phyloP scores from a whole-genome alignment of 73 alveolate genomes.

The Breviolum minutum region DNA sequence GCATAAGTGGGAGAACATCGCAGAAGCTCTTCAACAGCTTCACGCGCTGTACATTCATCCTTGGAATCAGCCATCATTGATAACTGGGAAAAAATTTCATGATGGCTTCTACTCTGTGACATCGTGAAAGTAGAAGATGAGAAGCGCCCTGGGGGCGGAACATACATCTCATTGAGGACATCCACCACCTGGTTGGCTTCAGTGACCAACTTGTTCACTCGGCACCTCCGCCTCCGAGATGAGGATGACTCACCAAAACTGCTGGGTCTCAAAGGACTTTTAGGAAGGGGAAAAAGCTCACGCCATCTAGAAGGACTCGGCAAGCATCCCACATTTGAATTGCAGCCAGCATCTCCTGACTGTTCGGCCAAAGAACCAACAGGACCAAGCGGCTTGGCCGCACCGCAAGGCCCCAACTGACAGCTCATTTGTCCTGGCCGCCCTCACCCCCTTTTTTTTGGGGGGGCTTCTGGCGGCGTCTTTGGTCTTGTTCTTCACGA shows the following conservation, averaged over 20 bases:
- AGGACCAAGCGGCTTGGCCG: neutral
- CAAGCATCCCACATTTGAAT: neutral
- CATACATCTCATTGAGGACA: neutral
- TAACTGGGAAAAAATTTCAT: neutral
- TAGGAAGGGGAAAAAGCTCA: neutral
- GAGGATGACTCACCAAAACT: neutral
- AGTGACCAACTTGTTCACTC: neutral
- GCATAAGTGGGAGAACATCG: neutral
- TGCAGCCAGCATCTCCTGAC: neutral
- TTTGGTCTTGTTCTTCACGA: neutral
- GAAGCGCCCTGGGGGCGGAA: neutral
- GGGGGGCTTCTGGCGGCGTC: neutral
- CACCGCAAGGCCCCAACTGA: neutral
- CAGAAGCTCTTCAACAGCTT: constrained; percentile 66
- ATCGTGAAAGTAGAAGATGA: neutral
- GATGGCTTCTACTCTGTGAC: neutral
- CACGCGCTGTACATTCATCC: neutral
- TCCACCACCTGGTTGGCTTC: neutral
- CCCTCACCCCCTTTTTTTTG: neutral
- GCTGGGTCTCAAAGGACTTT: neutral
- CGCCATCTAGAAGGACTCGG: neutral
- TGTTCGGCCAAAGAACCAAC: neutral
- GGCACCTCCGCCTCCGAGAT: neutral
- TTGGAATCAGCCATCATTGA: neutral
- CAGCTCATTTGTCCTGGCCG: neutral